Percentiles rank a stretch among this genome's conserved stretches.
phyloP scores from a whole-genome alignment of 495 filamentous ascomycete species.

The Massariosphaeria phaeospora region DNA sequence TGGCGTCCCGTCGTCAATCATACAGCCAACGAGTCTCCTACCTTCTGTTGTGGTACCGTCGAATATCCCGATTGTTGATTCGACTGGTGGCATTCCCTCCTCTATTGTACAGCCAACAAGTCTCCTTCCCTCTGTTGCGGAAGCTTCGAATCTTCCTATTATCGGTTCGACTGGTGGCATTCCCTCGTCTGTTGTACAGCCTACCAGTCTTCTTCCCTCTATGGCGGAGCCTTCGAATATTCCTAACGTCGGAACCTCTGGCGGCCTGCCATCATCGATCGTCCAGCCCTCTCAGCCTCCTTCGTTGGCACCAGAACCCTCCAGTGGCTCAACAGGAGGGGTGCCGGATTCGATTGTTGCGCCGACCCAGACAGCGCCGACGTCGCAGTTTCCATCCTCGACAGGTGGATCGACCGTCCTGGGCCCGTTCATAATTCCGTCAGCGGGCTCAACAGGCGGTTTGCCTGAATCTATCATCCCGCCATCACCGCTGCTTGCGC shows the following conservation, averaged over 20 bases:
- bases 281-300: background rate
- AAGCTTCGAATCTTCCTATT: background rate
- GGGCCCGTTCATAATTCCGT: constrained; percentile 16
- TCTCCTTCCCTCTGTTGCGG: background rate
- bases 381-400: background rate
- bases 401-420: background rate
- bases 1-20: constrained; percentile 1
- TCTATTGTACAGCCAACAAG: constrained; percentile 3
- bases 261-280: background rate
- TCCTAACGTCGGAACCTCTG: no score
- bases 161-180: constrained; percentile 15
- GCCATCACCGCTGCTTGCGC: background rate
- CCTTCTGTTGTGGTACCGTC: no score
- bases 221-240: no score
- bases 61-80: constrained; percentile 6
- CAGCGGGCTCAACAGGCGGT: constrained; percentile 5
- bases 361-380: background rate
- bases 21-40: constrained; percentile 8
- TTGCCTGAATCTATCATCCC: constrained; percentile 6
- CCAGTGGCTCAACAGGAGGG: constrained; percentile 6
- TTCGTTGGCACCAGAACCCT: background rate
- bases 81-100: constrained; percentile 16
- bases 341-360: constrained; percentile 1
- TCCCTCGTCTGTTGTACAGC: background rate
- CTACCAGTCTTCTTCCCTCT: no score